Percentiles rank a stretch among this genome's conserved stretches.
phyloP scores from a whole-genome alignment of 2,329 filamentous ascomycete species.

The Xylariaceae sp. region DNA sequence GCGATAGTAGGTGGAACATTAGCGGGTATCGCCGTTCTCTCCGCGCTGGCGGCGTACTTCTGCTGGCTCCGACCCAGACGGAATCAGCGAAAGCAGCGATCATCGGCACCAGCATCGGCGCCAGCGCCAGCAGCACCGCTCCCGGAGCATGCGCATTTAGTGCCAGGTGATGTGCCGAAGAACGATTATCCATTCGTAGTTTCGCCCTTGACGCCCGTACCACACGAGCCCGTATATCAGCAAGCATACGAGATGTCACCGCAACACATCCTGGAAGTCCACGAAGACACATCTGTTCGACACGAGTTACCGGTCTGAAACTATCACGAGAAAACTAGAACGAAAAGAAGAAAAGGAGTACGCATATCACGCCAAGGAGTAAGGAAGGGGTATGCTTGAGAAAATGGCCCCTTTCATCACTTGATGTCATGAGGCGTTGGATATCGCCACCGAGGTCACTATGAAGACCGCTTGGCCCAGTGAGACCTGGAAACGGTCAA shows the following conservation, averaged over 20 bases:
- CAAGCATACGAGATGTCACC: slow-evolving; percentile 13
- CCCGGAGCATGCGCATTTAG: too few species aligned
- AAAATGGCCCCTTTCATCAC: too few species aligned
- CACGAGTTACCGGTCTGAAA: slow-evolving; percentile 14
- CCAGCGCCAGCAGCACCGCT: too few species aligned
- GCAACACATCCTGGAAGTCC: slow-evolving; percentile 14
- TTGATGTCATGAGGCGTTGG: not conserved
- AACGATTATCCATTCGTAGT: too few species aligned
- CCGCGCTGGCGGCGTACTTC: slow-evolving; percentile 9
- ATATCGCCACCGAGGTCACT: not conserved
- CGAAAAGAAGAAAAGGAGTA: too few species aligned
- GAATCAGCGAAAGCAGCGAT: slow-evolving; percentile 3
- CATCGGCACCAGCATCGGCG: not conserved
- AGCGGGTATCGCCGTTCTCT: slow-evolving; percentile 4
- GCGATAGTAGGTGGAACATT: slow-evolving; percentile 14
- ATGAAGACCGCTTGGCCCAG: not conserved
- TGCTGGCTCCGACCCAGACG: slow-evolving; percentile 15
- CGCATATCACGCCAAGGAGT: too few species aligned
- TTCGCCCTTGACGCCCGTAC: too few species aligned
- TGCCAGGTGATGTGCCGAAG: too few species aligned
- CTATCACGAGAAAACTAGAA: not conserved
- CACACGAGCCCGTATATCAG: too few species aligned
- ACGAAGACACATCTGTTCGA: slow-evolving; percentile 6
- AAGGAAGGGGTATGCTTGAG: too few species aligned
- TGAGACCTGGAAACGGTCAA: not conserved